Evolutionary conservation across 148 eudicot genomes (phyloP).

Genomic region (Cornus controversa): DNA sequence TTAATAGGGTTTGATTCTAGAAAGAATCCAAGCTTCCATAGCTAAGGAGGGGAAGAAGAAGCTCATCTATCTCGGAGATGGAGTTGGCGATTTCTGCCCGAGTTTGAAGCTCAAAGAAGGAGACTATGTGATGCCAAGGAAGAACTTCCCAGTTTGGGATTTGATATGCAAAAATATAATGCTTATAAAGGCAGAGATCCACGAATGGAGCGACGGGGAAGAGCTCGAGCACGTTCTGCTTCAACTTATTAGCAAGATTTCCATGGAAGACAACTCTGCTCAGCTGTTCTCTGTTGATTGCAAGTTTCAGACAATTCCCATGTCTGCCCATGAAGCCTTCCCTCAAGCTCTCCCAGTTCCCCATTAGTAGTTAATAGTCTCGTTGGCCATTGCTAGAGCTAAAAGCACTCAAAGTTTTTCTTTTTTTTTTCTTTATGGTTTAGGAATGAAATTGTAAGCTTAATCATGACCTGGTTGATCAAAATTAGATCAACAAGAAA

Average conservation of each 20-base stretch:
- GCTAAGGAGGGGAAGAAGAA: slow-evolving; percentile 38
- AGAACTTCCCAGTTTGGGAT: slow-evolving; percentile 73
- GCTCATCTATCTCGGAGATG: slow-evolving; percentile 71
- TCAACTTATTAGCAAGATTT: slow-evolving; percentile 35
- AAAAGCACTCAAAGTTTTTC: background rate
- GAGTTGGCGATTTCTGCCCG: slow-evolving; percentile 79
- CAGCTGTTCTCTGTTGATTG: slow-evolving; percentile 42
- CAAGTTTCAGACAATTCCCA: slow-evolving; percentile 55
- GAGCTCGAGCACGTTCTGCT: slow-evolving; percentile 54
- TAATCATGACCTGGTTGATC: background rate
- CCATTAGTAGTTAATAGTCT: slow-evolving; percentile 11
- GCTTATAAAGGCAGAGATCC: slow-evolving; percentile 47
- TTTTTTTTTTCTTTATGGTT: background rate
- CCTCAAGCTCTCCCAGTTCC: slow-evolving; percentile 52
- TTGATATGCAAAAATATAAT: slow-evolving; percentile 49
- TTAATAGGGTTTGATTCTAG: slow-evolving; percentile 53
- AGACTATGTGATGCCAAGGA: slow-evolving; percentile 75
- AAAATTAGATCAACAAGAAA: background rate
- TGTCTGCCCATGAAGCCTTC: slow-evolving; percentile 39
- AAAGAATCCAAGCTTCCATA: slow-evolving; percentile 41
- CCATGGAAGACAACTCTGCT: slow-evolving; percentile 12
- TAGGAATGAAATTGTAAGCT: background rate
- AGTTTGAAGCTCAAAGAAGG: slow-evolving; percentile 55
- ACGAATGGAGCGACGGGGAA: slow-evolving; percentile 72
- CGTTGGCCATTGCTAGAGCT: background rate